Evolutionary conservation across 306 rosid genomes (phyloP), one percentile per base, ranked within the genome.

Genomic region (Trifolium fragiferum): DNA sequence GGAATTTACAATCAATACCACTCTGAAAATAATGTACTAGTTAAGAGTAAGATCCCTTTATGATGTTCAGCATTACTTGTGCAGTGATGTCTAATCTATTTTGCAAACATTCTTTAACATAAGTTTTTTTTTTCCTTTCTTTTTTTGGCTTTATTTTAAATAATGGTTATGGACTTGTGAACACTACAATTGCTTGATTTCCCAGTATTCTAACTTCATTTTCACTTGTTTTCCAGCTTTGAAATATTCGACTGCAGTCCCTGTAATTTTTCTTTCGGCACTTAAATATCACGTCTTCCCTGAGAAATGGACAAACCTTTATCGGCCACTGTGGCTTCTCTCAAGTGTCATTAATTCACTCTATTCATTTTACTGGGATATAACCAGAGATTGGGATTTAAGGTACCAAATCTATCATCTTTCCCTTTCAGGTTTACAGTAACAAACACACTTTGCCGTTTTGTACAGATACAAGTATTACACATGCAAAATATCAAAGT

Each of bases 351-450:
- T 90, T 70, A 95, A 95, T 89, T 95, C 96, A 32, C 87, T 89
- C 71, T 95, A 95, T 84, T 95, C 99, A 32, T 95, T 95, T 83
- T 95, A 95, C 89, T 92, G 98, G 99, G 99, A 95, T 71, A 87
- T 95, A 77, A 95, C 94, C 65, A 87, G 93, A 78, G 99, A 95
- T 87, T 95, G 99, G 99, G 98, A 92, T 88, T 76, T 92, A 87
- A 92, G 98, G 99, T 95, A 86, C 75, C 43, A 16, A 58, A 57
- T 37, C 70, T 71, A 37, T 53, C 35, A 63, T 33, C 70, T 68
- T 75, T 73, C 76, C 76, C 58, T 27, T 54, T 75, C 25, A 65
- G 35, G 49, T 72, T 74, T 38, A 10, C 38, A 51, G 51, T 40
- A 49, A 21, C 57, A 50, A 30, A 30, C 57, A 40, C 11, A 7